Conservation (phyloP, 768 basidiomycete genomes). For the Ramaria rubella region DNA sequence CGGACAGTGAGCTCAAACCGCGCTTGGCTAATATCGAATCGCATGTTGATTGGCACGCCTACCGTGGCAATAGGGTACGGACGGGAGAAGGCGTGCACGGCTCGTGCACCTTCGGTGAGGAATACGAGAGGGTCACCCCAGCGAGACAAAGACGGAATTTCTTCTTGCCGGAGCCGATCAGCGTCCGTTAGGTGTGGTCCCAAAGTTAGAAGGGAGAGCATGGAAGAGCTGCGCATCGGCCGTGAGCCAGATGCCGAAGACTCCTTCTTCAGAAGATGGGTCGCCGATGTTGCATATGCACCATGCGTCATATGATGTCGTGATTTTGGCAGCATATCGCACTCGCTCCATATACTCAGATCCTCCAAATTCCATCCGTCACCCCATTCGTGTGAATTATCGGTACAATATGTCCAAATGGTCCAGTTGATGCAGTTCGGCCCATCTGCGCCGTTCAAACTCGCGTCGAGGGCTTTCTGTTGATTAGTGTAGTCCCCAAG, state of each 20-base stretch:
- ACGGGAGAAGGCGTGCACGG: slow-evolving; percentile 74
- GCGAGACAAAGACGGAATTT: slow-evolving; percentile 21
- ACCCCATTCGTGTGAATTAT: slow-evolving; percentile 82
- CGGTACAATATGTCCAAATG: slow-evolving; percentile 83
- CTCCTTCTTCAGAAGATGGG: not conserved
- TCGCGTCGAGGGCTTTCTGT: slow-evolving; percentile 83
- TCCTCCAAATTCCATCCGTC: slow-evolving; percentile 98
- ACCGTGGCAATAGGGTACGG: slow-evolving; percentile 77
- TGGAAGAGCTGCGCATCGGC: slow-evolving; percentile 22
- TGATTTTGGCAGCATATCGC: slow-evolving; percentile 45
- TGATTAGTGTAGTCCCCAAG: slow-evolving; percentile 73
- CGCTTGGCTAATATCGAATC: slow-evolving; percentile 70
- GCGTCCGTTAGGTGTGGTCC: slow-evolving; percentile 15
- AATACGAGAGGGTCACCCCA: slow-evolving; percentile 58
- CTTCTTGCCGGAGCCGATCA: slow-evolving; percentile 12
- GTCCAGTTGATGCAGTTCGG: slow-evolving; percentile 71
- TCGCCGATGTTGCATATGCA: slow-evolving; percentile 5
- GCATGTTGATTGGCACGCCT: slow-evolving; percentile 56
- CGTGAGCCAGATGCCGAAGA: slow-evolving; percentile 33
- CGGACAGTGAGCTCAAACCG: slow-evolving; percentile 61
- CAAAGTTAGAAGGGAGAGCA: slow-evolving; percentile 33
- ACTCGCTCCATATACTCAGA: slow-evolving; percentile 77
- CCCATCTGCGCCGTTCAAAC: slow-evolving; percentile 72
- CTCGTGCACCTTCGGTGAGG: slow-evolving; percentile 80
- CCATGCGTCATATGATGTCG: slow-evolving; percentile 1